A percentile compares a stretch with the other conserved stretches of the same genome.
Conservation (phyloP, 2,329 filamentous ascomycete genomes). For the Amauroascus verrucosus region DNA sequence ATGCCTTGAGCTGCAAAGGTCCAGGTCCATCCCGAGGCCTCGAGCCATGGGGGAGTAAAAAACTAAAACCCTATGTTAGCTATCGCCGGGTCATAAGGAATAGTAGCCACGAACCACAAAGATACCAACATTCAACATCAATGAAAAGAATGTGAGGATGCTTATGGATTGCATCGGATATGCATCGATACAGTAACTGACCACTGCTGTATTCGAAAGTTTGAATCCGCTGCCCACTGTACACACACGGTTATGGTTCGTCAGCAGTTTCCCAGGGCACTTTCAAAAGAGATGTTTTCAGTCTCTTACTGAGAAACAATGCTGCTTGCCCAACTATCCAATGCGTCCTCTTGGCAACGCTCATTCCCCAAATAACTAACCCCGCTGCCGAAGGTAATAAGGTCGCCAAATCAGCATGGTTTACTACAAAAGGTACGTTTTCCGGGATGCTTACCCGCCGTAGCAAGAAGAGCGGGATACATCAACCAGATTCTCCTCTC, state of each 20-base stretch:
- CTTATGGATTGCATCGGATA: conserved; percentile 48
- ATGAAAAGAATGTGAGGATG: conserved; percentile 46
- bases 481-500: conserved; percentile 49
- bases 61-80: conserved; percentile 27
- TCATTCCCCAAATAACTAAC: conserved; percentile 46
- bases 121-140: conserved; percentile 44
- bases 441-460: conserved; percentile 25
- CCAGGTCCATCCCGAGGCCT: conserved; percentile 41
- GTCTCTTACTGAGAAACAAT: conserved; percentile 45
- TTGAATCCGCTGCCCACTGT: conserved; percentile 47
- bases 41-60: conserved; percentile 43
- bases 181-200: conserved; percentile 46
- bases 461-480: conserved; percentile 44
- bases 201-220: conserved; percentile 46
- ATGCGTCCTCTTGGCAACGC: conserved; percentile 44
- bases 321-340: conserved; percentile 50
- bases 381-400: conserved; percentile 29
- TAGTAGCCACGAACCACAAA: conserved; percentile 31
- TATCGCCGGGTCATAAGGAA: not conserved
- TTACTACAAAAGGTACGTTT: not conserved
- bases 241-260: conserved; percentile 2
- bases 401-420: not conserved
- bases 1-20: conserved; percentile 42
- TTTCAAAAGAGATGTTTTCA: not conserved
- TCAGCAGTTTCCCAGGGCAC: not conserved